Percentiles rank a stretch among this genome's conserved stretches.
Evolutionary conservation across 495 filamentous ascomycete genomes (phyloP).

Genomic region (Chaetomidium leptoderma): DNA sequence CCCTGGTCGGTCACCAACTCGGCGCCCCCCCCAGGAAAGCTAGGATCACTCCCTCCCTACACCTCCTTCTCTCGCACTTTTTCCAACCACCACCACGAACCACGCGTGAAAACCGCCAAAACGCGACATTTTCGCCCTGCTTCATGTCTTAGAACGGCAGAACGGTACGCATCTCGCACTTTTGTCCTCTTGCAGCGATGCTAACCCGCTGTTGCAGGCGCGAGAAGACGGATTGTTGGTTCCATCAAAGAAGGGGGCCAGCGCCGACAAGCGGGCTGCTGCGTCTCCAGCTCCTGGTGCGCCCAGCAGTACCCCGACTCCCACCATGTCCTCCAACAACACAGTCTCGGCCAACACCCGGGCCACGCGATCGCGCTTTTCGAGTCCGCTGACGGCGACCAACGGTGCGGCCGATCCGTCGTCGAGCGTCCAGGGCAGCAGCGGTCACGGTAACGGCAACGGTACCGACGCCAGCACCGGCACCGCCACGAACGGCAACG

Average conservation of each 20-base stretch:
- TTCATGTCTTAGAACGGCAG: slow-evolving; percentile 22
- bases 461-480: slow-evolving; percentile 6
- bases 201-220: slow-evolving; percentile 32
- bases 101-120: slow-evolving; percentile 23
- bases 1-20: slow-evolving; percentile 23
- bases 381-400: slow-evolving; percentile 47
- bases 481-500: slow-evolving; percentile 24
- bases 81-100: slow-evolving; percentile 9
- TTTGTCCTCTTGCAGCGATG: slow-evolving; percentile 19
- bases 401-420: slow-evolving; percentile 35
- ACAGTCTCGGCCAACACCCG: slow-evolving; percentile 29
- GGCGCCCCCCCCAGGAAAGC: slow-evolving; percentile 26
- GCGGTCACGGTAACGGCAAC: slow-evolving; percentile 4
- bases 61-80: slow-evolving; percentile 22
- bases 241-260: slow-evolving; percentile 32
- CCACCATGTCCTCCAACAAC: slow-evolving; percentile 27
- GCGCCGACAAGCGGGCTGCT: slow-evolving; percentile 16
- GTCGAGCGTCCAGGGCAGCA: slow-evolving; percentile 7
- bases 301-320: slow-evolving; percentile 7
- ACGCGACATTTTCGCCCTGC: slow-evolving; percentile 22
- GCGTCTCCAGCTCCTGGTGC: slow-evolving; percentile 4
- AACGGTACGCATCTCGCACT: slow-evolving; percentile 18
- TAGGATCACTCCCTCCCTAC: slow-evolving; percentile 15
- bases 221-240: slow-evolving; percentile 22
- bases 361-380: slow-evolving; percentile 49